Base-by-base conservation (phyloP, 2,329 filamentous ascomycete genomes). In the Colletotrichum cuscutae region DNA sequence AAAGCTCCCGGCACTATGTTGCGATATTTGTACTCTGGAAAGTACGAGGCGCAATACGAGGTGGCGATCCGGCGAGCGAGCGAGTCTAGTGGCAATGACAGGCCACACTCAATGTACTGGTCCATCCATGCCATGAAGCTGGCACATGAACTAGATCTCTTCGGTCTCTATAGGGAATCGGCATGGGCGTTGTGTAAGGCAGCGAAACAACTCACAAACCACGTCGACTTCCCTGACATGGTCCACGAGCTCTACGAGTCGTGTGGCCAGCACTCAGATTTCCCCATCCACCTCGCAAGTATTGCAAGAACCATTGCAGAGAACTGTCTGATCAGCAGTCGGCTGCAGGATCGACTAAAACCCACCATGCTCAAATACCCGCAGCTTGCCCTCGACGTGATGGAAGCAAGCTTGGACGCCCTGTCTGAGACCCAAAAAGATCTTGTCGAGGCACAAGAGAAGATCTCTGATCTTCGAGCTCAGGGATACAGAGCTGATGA, bases 221-320 rank as follows among this genome's bases (percentile, higher is more conserved):
- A 65, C 11, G 30, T 70, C 11, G 70, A 72, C 35, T 71, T 70
- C 26, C 53, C 37, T 19, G 9, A 9, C 32, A 46, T 72, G 28
- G 37, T 70, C n/a, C 42, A 54, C 5, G 42, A 71, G 32, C 53
- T 70, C 15, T 72, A 65, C 37, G 22, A 37, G 12, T 52, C 57
- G 22, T 12, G 54, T 2, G 5, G 35, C 37, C 46, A 56, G 1
- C 35, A 49, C 3, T 9, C 49, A 6, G 28, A 35, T 2, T 71
- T 71, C 49, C 7, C 26, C 12, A 12, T 9, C n/a, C 19, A 15
- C 15, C n/a, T 71, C 7, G 22, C 22, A 8, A 22, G n/a, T 4
- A 71, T 68, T 13, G 35, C 68, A 22, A 32, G 28, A 1, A 9
- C 46, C n/a, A 30, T 71, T n/a, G 57, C 52, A 13, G 15, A 56